Conservation (phyloP, 805 yeast species). For the Kodamaea jinghongensis region DNA sequence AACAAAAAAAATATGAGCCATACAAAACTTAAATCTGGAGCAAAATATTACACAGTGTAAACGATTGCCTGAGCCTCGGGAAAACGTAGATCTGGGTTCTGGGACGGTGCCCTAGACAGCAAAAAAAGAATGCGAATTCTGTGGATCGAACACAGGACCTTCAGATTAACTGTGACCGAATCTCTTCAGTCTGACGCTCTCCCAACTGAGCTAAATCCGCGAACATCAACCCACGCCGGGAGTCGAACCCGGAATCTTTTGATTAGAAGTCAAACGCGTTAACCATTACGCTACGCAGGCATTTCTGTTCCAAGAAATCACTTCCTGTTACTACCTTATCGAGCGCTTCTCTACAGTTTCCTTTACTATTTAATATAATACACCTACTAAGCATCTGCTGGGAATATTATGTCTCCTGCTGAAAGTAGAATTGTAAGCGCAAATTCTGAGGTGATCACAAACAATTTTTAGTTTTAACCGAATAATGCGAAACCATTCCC, state of each 20-base stretch:
- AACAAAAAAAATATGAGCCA: slow-evolving; percentile 1
- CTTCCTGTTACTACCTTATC: too few relatives aligned
- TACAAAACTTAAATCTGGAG: slow-evolving; percentile 1
- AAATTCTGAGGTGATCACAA: too few relatives aligned
- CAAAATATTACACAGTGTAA: background rate
- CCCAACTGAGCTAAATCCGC: slow-evolving; percentile 7
- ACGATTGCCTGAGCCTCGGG: background rate
- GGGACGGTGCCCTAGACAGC: background rate
- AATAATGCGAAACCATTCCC: too few relatives aligned
- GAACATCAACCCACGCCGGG: slow-evolving; percentile 40
- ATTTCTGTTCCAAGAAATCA: slow-evolving; percentile 7
- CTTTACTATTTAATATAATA: too few relatives aligned
- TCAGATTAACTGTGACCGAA: slow-evolving; percentile 9
- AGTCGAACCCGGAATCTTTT: slow-evolving; percentile 66
- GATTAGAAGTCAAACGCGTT: slow-evolving; percentile 68
- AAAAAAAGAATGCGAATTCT: slow-evolving; percentile 17
- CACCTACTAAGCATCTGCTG: too few relatives aligned
- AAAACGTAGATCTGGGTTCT: background rate
- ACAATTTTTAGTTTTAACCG: too few relatives aligned
- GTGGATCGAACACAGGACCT: slow-evolving; percentile 21
- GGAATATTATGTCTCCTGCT: too few relatives aligned
- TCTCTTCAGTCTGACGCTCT: slow-evolving; percentile 6
- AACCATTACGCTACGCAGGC: slow-evolving; percentile 66
- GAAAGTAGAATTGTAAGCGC: too few relatives aligned
- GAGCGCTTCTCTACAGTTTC: too few relatives aligned